Percentiles rank a stretch among this genome's conserved stretches.
These are phyloP conservation scores for Eimeria acervulina DNA, from an alignment of 169 alveolate genomes.

Conservation along the genomic window DNA sequence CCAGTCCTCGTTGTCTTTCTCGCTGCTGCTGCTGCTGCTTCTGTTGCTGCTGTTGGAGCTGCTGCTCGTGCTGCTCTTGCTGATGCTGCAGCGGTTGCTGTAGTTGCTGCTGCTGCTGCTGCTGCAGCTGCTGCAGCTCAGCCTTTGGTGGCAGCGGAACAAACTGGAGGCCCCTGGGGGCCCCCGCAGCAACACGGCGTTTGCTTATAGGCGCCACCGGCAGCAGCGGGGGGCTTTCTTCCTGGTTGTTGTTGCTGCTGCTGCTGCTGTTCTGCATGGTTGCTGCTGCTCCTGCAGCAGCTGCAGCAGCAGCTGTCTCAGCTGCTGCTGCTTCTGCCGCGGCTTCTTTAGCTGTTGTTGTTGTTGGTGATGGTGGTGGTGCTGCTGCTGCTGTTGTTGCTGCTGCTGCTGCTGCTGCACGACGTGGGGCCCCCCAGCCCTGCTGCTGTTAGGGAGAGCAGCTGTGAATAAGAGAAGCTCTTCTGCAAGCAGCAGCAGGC, in stretches of 20 bases:
- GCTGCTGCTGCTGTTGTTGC: background rate
- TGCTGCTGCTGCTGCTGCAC: background rate
- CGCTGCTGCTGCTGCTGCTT: slow-evolving; percentile 56
- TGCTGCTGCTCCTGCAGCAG: slow-evolving; percentile 23
- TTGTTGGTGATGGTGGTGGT: no score
- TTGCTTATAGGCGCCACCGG: background rate
- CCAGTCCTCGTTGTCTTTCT: background rate
- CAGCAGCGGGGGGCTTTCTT: background rate
- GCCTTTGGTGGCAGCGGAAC: background rate
- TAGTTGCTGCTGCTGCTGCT: no score
- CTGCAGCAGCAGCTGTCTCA: background rate
- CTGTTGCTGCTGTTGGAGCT: background rate
- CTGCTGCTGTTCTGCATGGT: background rate
- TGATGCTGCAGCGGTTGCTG: no score
- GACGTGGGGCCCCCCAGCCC: no score
- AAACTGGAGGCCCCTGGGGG: slow-evolving; percentile 48
- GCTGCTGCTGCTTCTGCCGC: no score
- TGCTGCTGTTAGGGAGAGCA: no score
- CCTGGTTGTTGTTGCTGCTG: background rate
- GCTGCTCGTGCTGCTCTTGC: no score
- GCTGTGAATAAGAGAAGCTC: background rate
- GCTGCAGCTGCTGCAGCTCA: no score
- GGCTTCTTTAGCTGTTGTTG: no score
- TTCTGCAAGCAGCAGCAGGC: no score
- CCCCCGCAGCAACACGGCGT: slow-evolving; percentile 50